Conservation (phyloP, 495 filamentous ascomycete genomes). For the Penicillium cosmopolitanum region DNA sequence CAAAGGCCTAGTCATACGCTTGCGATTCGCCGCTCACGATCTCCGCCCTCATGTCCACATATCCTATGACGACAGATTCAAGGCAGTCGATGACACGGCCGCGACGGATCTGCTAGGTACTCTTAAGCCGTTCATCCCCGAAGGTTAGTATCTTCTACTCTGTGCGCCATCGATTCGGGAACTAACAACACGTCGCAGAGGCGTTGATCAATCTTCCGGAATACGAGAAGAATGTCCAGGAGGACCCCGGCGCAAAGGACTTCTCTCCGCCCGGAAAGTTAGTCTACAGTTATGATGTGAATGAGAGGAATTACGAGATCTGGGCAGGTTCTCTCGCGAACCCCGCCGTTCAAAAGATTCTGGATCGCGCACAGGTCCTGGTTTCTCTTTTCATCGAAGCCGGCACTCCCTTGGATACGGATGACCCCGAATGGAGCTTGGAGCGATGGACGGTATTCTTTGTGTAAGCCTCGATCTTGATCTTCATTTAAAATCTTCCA, state of each 20-base stretch:
- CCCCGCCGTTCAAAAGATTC: constrained; percentile 61
- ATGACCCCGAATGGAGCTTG: constrained; percentile 73
- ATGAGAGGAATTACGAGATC: constrained; percentile 60
- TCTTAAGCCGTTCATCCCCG: constrained; percentile 68
- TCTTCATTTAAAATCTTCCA: neutral
- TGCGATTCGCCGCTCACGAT: constrained; percentile 81
- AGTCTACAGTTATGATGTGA: constrained; percentile 52
- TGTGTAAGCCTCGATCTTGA: constrained; percentile 43
- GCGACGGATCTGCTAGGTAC: constrained; percentile 67
- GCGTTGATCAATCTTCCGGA: constrained; percentile 63
- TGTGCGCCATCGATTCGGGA: constrained; percentile 3
- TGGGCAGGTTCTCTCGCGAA: constrained; percentile 63
- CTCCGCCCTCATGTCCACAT: constrained; percentile 76
- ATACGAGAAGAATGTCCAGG: constrained; percentile 61
- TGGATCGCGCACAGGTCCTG: constrained; percentile 80
- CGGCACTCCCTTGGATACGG: constrained; percentile 69
- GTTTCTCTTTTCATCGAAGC: constrained; percentile 92
- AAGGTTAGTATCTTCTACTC: constrained; percentile 49
- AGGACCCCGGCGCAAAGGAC: constrained; percentile 52
- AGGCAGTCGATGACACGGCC: constrained; percentile 67
- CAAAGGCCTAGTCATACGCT: constrained; percentile 70
- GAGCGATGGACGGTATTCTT: constrained; percentile 90
- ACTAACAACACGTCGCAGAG: constrained; percentile 39
- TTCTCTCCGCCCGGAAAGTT: constrained; percentile 66
- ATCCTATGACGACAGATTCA: constrained; percentile 73